Percentiles rank a stretch among this genome's conserved stretches.
Conservation (phyloP, 148 eudicot genomes). For the Euryodendron excelsum region DNA sequence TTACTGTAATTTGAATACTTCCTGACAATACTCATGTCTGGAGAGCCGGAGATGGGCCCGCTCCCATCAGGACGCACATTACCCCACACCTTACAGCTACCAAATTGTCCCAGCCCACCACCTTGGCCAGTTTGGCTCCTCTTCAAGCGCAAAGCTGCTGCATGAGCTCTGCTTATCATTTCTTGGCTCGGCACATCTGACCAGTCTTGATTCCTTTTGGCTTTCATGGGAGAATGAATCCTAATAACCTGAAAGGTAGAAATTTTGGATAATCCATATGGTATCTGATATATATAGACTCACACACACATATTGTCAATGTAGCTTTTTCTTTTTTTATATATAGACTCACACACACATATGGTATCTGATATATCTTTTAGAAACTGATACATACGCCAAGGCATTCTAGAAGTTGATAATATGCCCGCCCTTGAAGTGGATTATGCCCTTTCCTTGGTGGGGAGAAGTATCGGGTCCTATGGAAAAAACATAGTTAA, state of each 20-base stretch:
- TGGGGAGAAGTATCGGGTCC: conserved; percentile 97
- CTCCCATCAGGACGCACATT: conserved; percentile 46
- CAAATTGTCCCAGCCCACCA: conserved; percentile 73
- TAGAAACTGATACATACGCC: conserved; percentile 51
- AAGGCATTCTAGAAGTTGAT: conserved; percentile 98
- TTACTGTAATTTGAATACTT: conserved; percentile 74
- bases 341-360: background rate
- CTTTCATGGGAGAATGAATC: conserved; percentile 98
- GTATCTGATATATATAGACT: background rate
- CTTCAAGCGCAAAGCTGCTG: conserved; percentile 71
- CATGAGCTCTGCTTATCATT: conserved; percentile 69
- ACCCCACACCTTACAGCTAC: conserved; percentile 97
- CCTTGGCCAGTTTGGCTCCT: conserved; percentile 44
- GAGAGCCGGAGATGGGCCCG: conserved; percentile 77
- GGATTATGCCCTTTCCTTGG: conserved; percentile 98
- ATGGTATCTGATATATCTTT: background rate
- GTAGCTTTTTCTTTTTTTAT: background rate
- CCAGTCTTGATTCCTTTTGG: conserved; percentile 82
- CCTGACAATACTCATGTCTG: conserved; percentile 63
- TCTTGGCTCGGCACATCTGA: conserved; percentile 82
- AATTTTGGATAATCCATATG: background rate
- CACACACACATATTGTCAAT: background rate
- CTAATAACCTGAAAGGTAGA: conserved; percentile 61
- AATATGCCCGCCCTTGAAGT: conserved; percentile 98
- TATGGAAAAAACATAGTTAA: conserved; percentile 18